Evolutionary conservation across 2,329 filamentous ascomycete genomes (phyloP), one percentile per base, ranked within the genome.

Genomic region (Domatiomyces catenatus): DNA sequence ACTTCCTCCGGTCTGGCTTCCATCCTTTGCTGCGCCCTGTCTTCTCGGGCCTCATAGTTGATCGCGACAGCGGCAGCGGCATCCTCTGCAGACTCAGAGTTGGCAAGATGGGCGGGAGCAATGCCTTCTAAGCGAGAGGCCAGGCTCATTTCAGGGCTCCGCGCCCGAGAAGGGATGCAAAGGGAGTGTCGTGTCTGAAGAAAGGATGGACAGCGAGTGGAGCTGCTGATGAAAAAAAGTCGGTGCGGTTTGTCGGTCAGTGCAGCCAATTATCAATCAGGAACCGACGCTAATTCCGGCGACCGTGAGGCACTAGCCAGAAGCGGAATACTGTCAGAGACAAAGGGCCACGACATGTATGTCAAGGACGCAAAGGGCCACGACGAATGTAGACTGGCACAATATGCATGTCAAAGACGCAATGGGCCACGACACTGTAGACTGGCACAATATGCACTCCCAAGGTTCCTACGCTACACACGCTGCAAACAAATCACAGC

Each of bases 401-500:
- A n/a, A n/a, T n/a, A n/a, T n/a, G n/a, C n/a, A n/a, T n/a, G n/a
- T n/a, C n/a, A n/a, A n/a, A n/a, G n/a, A n/a, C n/a, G n/a, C n/a
- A n/a, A n/a, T n/a, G n/a, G n/a, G n/a, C n/a, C n/a, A n/a, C n/a
- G n/a, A n/a, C n/a, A n/a, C 22, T 24, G 22, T 3, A 6, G 22
- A 24, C 22, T 2, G 10, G 10, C 32, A 39, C 10, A 15, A 39
- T 39, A 39, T 15, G 15, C 32, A 39, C 10, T 39, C 43, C 43
- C 43, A 45, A n/a, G 22, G 6, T 26, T 26, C 43, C 43, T 20
- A 45, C 12, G 43, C 43, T 45, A 45, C 10, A 8, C 8, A 26
- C 43, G 43, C 22, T 26, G 18, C 10, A 26, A 45, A 19, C 2
- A 45, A 6, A 45, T 57, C 83, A 98, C 70, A 98, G 77, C 68